Conservation (phyloP, 345 rosid genomes). For the Bruguiera sexangula region DNA sequence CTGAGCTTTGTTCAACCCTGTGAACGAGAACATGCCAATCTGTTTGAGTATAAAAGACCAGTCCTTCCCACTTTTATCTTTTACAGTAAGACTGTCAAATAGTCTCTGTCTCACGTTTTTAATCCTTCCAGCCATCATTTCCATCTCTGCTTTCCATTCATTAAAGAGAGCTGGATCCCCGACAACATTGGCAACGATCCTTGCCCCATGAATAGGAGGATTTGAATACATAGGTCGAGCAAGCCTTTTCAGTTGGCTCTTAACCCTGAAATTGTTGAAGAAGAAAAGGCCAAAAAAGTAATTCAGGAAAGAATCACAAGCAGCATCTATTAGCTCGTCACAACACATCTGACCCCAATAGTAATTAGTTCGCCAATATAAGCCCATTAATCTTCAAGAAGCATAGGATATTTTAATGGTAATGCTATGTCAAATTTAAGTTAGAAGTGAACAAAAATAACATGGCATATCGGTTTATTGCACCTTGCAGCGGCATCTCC, state of each 20-base stretch:
- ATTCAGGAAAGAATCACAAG: slow-evolving; percentile 1
- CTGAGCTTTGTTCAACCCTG: slow-evolving; percentile 89
- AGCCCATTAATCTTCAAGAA: background rate
- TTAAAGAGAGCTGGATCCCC: slow-evolving; percentile 73
- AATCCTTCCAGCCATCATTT: slow-evolving; percentile 96
- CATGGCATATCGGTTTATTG: background rate
- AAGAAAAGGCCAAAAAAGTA: background rate
- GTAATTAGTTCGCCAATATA: background rate
- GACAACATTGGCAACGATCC: slow-evolving; percentile 84
- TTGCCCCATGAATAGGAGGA: slow-evolving; percentile 95
- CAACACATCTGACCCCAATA: background rate
- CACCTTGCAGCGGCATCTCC: slow-evolving; percentile 85
- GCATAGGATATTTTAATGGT: background rate
- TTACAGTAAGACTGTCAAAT: slow-evolving; percentile 62
- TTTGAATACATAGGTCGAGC: slow-evolving; percentile 98
- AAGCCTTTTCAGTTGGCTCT: slow-evolving; percentile 94
- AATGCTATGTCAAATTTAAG: background rate
- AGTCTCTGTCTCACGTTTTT: slow-evolving; percentile 77
- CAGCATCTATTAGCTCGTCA: background rate
- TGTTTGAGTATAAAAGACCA: slow-evolving; percentile 92
- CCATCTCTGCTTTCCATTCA: slow-evolving; percentile 98
- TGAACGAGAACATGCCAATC: slow-evolving; percentile 98
- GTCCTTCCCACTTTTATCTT: slow-evolving; percentile 88
- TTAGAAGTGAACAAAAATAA: slow-evolving; percentile 6
- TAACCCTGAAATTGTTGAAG: slow-evolving; percentile 55